phyloP scores from a whole-genome alignment of 352 stramenopile species.

The Globisporangium acanthophoron region DNA sequence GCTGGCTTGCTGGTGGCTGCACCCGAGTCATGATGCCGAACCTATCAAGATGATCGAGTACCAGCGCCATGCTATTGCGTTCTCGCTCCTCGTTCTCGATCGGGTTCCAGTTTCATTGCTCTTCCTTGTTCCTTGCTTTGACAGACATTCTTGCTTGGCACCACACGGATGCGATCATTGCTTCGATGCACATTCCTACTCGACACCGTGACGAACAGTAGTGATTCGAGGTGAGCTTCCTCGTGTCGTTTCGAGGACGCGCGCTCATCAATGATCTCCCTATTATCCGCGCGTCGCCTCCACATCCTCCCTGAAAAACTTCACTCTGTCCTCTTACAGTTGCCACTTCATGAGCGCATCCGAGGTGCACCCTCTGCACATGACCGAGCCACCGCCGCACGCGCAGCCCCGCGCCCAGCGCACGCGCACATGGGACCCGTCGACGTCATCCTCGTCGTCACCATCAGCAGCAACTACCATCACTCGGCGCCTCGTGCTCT shows the following conservation, averaged over 20 bases:
- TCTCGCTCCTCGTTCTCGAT: too few relatives aligned
- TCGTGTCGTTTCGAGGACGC: not conserved
- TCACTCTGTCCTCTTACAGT: not conserved
- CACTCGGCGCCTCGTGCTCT: conserved; percentile 40
- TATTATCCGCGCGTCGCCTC: not conserved
- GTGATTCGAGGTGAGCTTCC: too few relatives aligned
- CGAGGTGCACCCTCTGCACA: conserved; percentile 23
- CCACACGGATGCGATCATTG: too few relatives aligned
- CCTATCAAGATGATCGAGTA: too few relatives aligned
- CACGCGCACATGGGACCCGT: conserved; percentile 15
- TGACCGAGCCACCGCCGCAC: conserved; percentile 10
- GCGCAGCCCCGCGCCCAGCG: conserved; percentile 14
- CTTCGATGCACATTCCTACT: too few relatives aligned
- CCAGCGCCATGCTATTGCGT: too few relatives aligned
- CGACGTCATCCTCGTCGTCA: conserved; percentile 4
- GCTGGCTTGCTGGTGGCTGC: too few relatives aligned
- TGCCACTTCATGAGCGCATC: conserved; percentile 10
- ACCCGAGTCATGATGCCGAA: too few relatives aligned
- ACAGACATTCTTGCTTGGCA: too few relatives aligned
- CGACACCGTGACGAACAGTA: too few relatives aligned
- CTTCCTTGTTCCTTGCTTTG: too few relatives aligned
- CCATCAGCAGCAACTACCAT: not conserved
- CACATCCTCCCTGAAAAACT: not conserved
- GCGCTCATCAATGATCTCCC: not conserved
- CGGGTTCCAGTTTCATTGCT: too few relatives aligned